Conservation (phyloP, 305 asterid species). For the Withania somnifera region DNA sequence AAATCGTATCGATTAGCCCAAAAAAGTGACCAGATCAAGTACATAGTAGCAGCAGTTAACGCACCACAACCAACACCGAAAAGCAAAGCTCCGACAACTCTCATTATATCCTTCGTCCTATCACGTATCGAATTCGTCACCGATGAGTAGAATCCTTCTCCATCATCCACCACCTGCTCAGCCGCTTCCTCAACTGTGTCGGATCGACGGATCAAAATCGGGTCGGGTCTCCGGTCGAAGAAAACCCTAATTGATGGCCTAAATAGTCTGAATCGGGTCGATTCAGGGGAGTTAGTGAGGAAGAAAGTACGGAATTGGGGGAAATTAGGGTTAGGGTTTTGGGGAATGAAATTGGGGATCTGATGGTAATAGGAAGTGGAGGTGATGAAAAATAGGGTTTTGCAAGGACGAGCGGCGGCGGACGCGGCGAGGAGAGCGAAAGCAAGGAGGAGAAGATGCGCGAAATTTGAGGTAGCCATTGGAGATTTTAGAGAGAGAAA, state of each 20-base stretch:
- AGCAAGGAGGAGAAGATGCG: constrained; percentile 7
- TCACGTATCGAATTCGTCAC: constrained; percentile 40
- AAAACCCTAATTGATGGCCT: too few relatives aligned
- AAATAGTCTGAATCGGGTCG: background rate
- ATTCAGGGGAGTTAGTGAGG: background rate
- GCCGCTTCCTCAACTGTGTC: background rate
- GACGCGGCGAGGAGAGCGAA: constrained; percentile 31
- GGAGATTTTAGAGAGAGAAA: too few relatives aligned
- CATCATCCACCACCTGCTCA: background rate
- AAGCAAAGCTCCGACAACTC: constrained; percentile 50
- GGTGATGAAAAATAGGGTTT: constrained; percentile 48
- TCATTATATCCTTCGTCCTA: constrained; percentile 46
- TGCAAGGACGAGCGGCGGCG: constrained; percentile 59
- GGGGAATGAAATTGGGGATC: constrained; percentile 23
- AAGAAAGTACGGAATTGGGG: constrained; percentile 6
- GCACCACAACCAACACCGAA: constrained; percentile 61
- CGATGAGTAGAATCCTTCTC: constrained; percentile 23
- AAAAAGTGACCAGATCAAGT: constrained; percentile 46
- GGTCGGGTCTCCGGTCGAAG: background rate
- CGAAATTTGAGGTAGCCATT: too few relatives aligned
- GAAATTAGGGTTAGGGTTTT: constrained; percentile 18
- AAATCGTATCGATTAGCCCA: constrained; percentile 24
- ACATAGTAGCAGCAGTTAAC: constrained; percentile 44
- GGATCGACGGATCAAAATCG: background rate
- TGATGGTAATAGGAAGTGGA: constrained; percentile 15